A percentile compares a stretch with the other conserved stretches of the same genome.
These are phyloP conservation scores for Gossypium schwendimanii DNA, from an alignment of 441 rosid species.

Conservation along the genomic window DNA sequence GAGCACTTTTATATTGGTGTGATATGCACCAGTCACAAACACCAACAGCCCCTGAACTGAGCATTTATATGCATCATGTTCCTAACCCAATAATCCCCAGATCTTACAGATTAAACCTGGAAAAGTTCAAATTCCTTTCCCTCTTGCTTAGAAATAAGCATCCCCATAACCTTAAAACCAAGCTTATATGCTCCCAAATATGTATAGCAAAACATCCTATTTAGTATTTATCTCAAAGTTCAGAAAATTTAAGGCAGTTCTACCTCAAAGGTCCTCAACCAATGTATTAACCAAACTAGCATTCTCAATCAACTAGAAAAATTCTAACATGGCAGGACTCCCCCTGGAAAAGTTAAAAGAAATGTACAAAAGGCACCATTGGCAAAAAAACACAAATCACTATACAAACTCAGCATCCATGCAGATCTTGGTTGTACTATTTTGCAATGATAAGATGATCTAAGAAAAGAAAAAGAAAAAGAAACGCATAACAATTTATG, in stretches of 20 bases:
- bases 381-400: background rate
- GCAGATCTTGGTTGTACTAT: background rate
- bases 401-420: background rate
- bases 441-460: background rate
- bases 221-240: background rate
- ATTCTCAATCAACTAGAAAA: background rate
- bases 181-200: background rate
- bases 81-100: background rate
- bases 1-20: background rate
- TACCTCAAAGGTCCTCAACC: background rate
- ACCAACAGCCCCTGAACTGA: background rate
- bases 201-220: background rate
- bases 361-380: background rate
- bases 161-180: background rate
- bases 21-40: background rate
- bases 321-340: background rate
- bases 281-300: background rate
- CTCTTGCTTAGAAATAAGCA: background rate
- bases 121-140: background rate
- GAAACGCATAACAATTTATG: background rate
- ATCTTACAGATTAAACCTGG: constrained; percentile 4
- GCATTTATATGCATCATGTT: background rate
- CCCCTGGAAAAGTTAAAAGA: background rate
- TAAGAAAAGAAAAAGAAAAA: background rate
- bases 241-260: background rate